A percentile compares a stretch with the other conserved stretches of the same genome.
These are phyloP conservation scores for Penicillium paradoxum DNA, from an alignment of 495 filamentous ascomycete species.

Conservation along the genomic window DNA sequence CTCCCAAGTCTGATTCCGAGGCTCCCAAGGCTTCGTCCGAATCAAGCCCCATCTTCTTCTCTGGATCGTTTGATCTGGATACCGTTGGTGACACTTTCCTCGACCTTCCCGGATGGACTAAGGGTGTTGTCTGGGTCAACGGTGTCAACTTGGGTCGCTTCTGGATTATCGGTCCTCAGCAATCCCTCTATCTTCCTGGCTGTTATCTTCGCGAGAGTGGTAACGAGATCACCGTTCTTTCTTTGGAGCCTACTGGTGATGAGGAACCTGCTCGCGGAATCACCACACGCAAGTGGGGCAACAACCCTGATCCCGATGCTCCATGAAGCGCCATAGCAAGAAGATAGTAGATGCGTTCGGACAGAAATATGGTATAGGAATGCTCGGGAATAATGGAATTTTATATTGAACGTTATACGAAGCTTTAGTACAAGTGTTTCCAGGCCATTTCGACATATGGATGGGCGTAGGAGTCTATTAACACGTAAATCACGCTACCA, in stretches of 20 bases:
- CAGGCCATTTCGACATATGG: neutral
- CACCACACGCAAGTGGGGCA: slow-evolving; percentile 34
- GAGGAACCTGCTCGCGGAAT: slow-evolving; percentile 27
- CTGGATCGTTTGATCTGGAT: slow-evolving; percentile 29
- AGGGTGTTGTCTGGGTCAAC: slow-evolving; percentile 46
- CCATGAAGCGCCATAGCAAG: neutral
- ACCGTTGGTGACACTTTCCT: slow-evolving; percentile 38
- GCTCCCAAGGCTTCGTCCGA: neutral
- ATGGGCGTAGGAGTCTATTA: no score
- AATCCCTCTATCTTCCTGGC: slow-evolving; percentile 43
- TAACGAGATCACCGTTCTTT: slow-evolving; percentile 40
- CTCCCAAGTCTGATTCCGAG: slow-evolving; percentile 2
- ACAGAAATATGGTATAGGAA: neutral
- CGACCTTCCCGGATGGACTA: slow-evolving; percentile 34
- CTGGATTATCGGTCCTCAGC: slow-evolving; percentile 45
- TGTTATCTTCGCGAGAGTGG: slow-evolving; percentile 20
- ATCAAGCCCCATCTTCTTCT: slow-evolving; percentile 36
- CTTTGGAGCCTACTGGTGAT: slow-evolving; percentile 34
- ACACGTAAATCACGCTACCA: no score
- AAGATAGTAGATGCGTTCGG: neutral
- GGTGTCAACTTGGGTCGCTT: slow-evolving; percentile 43
- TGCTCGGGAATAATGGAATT: neutral
- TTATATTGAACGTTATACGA: neutral
- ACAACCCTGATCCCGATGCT: slow-evolving; percentile 40
- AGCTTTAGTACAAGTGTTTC: neutral